Base-by-base conservation (phyloP, 148 eudicot species). In the Tetragonia tetragonoides region DNA sequence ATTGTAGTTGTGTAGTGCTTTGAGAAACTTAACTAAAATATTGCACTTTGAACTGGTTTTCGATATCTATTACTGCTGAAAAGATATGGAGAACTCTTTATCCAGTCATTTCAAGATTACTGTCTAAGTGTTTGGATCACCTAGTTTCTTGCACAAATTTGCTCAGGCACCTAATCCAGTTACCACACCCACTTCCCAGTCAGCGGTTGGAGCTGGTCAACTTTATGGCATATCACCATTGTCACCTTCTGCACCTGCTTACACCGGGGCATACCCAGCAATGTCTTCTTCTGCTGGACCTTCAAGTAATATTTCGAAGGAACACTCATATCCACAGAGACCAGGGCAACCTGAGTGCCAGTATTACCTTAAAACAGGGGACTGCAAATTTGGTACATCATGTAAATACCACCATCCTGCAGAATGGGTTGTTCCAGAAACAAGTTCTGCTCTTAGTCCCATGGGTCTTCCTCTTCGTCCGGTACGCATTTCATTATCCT, bases 401-500 rank as follows among this genome's bases (percentile, higher is more conserved):
- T 96, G 98, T 87, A 90, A 85, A 84, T 96, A 91, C 76, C 92
- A 96, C 81, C 99, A 93, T 85, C 98, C 99, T 17, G 81, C 85
- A 24, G 93, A 93, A 72, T 86, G 88, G 89, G 84, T 77, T 85
- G 81, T 84, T 65, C 82, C 89, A 4, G 86, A 75, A 49, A 65
- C 86, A 20, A 85, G 57, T 83, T 86, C 84, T 72, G 74, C 87
- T 69, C 89, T 93, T 79, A 88, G 90, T 79, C 88, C 93, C 53
- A 88, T 90, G 95, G 98, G 97, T 71, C 94, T 95, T 78, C 98
- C 99, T 28, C 78, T 93, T 71, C 98, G 97, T 74, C 93, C 92
- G 72, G 97, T 95, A 90, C 80, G 90, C 74, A 73, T 82, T 24
- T 65, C 17, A 2, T 66, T 63, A 10, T 16, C 44, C 16, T 61